These are phyloP conservation scores for Tricholoma sp. DNA, from an alignment of 768 basidiomycete species.

Conservation along the genomic window DNA sequence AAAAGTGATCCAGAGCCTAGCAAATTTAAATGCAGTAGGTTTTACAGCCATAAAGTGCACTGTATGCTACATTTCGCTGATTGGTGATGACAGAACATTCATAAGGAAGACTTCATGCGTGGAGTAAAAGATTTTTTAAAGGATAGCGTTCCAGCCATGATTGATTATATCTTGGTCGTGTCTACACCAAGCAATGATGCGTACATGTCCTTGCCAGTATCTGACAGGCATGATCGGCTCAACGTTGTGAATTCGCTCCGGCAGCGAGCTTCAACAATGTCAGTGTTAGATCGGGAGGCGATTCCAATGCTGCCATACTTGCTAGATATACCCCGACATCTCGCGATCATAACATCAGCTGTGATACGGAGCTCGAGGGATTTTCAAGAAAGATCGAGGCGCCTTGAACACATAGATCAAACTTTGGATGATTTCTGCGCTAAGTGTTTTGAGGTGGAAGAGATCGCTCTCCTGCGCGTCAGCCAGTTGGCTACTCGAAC, in stretches of 20 bases:
- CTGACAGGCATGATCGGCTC: constrained; percentile 46
- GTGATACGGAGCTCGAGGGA: constrained; percentile 62
- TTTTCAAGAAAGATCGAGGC: constrained; percentile 28
- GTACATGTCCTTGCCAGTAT: constrained; percentile 21
- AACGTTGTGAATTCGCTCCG: constrained; percentile 51
- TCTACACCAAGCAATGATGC: constrained; percentile 46
- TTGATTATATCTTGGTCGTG: constrained; percentile 72
- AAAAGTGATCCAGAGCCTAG: constrained; percentile 85
- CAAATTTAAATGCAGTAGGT: constrained; percentile 74
- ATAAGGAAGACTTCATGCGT: constrained; percentile 81
- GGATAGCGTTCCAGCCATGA: constrained; percentile 61
- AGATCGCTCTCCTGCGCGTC: constrained; percentile 60
- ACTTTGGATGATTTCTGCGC: constrained; percentile 52
- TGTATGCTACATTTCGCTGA: not conserved
- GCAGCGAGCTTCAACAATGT: constrained; percentile 51
- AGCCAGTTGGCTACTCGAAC: constrained; percentile 49
- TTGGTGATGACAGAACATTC: constrained; percentile 39
- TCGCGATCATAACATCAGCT: constrained; percentile 70
- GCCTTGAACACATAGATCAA: constrained; percentile 30
- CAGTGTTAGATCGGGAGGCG: constrained; percentile 59
- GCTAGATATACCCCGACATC: constrained; percentile 72
- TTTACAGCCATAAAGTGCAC: not conserved
- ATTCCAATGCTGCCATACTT: constrained; percentile 70
- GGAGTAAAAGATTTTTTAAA: constrained; percentile 70
- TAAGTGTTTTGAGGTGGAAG: constrained; percentile 66